phyloP scores from a whole-genome alignment of 2,329 filamentous ascomycete genomes.

The Didymella keratinophila region DNA sequence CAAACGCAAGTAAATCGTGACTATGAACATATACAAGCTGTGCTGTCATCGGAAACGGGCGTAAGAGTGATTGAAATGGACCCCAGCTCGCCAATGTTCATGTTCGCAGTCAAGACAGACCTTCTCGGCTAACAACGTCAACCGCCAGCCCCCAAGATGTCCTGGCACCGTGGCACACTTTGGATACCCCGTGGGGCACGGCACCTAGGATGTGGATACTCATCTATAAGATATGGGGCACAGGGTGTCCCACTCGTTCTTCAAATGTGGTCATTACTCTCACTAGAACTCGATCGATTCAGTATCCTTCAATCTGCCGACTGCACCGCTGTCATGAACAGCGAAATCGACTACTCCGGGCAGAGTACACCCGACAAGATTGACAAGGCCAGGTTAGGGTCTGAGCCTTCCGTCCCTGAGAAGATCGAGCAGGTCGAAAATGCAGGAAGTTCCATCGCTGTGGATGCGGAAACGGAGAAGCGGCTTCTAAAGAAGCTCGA shows the following conservation, averaged over 20 bases:
- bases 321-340: background rate
- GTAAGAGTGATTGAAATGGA: background rate
- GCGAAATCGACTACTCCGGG: conserved; percentile 5
- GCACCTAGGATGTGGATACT: background rate
- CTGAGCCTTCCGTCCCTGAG: conserved; percentile 22
- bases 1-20: background rate
- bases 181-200: conserved; percentile 22
- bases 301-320: no score
- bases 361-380: conserved; percentile 20
- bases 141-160: conserved; percentile 20
- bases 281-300: no score
- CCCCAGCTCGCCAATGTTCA: conserved; percentile 2
- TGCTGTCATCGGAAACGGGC: background rate
- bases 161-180: conserved; percentile 25
- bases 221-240: conserved; percentile 15
- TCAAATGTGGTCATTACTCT: no score
- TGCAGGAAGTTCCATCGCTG: conserved; percentile 7
- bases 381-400: conserved; percentile 20
- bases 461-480: conserved; percentile 57
- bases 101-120: conserved; percentile 1
- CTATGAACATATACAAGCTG: background rate
- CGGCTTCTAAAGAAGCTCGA: conserved; percentile 60
- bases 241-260: background rate
- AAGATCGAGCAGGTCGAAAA: conserved; percentile 28
- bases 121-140: conserved; percentile 17